Conservation (phyloP, 208 protist genomes). For the Crithidia brevicula region DNA sequence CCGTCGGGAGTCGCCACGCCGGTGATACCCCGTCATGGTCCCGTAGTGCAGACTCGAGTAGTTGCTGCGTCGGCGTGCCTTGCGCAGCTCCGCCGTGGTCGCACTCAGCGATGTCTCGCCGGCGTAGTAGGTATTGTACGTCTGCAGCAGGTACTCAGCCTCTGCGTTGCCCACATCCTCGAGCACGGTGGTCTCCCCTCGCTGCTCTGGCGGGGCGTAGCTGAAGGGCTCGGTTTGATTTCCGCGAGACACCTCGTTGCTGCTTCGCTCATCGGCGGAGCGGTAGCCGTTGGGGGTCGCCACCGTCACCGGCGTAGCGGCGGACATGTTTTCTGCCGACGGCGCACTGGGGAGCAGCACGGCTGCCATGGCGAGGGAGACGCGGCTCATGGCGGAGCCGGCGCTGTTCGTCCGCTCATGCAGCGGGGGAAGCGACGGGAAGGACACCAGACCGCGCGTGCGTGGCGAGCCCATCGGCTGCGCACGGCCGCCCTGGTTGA, state of each 20-base stretch:
- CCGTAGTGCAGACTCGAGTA: slow-evolving; percentile 38
- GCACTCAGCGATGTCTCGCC: slow-evolving; percentile 17
- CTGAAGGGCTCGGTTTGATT: not conserved
- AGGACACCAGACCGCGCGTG: not conserved
- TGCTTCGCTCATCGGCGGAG: slow-evolving; percentile 14
- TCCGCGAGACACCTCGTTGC: slow-evolving; percentile 1
- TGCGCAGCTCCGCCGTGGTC: slow-evolving; percentile 30
- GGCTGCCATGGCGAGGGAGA: slow-evolving; percentile 10
- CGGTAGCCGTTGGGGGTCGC: slow-evolving; percentile 2
- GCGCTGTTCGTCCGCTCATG: not conserved
- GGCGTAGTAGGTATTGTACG: slow-evolving; percentile 15
- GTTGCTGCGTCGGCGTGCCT: slow-evolving; percentile 26
- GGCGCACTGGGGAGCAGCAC: slow-evolving; percentile 1
- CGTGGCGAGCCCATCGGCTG: not conserved
- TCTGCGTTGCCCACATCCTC: slow-evolving; percentile 1
- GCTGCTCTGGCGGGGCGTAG: not conserved
- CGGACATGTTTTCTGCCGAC: slow-evolving; percentile 12
- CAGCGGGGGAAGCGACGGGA: slow-evolving; percentile 5
- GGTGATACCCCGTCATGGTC: slow-evolving; percentile 30
- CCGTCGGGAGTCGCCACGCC: slow-evolving; percentile 8
- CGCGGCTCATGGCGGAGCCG: not conserved
- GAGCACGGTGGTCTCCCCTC: not conserved
- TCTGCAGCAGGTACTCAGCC: slow-evolving; percentile 18
- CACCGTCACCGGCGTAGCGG: not conserved
- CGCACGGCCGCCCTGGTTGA: not conserved